Evolutionary conservation across 2,329 filamentous ascomycete genomes (phyloP).

Genomic region (Xylariales sp.): DNA sequence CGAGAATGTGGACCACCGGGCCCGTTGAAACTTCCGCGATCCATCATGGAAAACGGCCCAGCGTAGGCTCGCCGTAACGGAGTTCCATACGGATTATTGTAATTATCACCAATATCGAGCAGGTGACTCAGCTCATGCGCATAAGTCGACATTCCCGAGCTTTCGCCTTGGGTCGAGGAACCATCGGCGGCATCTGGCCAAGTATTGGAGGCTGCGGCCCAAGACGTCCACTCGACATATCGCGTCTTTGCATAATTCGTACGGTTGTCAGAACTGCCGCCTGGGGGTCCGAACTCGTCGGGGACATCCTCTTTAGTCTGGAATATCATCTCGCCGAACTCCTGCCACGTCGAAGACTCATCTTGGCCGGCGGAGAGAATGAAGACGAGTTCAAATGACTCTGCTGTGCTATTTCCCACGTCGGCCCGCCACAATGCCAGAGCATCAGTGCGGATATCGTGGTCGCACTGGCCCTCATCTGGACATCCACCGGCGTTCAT

Average conservation of each 20-base stretch:
- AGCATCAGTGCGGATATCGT: slow-evolving; percentile 45
- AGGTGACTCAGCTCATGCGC: slow-evolving; percentile 50
- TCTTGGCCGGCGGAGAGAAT: slow-evolving; percentile 51
- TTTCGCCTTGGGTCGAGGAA: slow-evolving; percentile 49
- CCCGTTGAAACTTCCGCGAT: slow-evolving; percentile 47
- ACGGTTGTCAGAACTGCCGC: slow-evolving; percentile 23
- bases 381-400: slow-evolving; percentile 46
- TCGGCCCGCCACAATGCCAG: slow-evolving; percentile 44
- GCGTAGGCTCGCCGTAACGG: slow-evolving; percentile 44
- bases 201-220: slow-evolving; percentile 44
- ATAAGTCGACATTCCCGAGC: slow-evolving; percentile 47
- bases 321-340: slow-evolving; percentile 52
- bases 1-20: slow-evolving; percentile 48
- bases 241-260: slow-evolving; percentile 45
- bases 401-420: slow-evolving; percentile 44
- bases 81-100: slow-evolving; percentile 47
- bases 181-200: slow-evolving; percentile 51
- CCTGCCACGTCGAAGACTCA: slow-evolving; percentile 51
- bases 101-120: slow-evolving; percentile 49
- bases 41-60: slow-evolving; percentile 49
- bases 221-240: slow-evolving; percentile 50
- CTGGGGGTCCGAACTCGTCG: slow-evolving; percentile 44
- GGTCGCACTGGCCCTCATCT: slow-evolving; percentile 33
- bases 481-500: slow-evolving; percentile 47
- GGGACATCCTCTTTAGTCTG: slow-evolving; percentile 40